These are phyloP conservation scores for Triticum aestivum DNA, from an alignment of 176 grass and related monocot genomes.

Conservation along the genomic window DNA sequence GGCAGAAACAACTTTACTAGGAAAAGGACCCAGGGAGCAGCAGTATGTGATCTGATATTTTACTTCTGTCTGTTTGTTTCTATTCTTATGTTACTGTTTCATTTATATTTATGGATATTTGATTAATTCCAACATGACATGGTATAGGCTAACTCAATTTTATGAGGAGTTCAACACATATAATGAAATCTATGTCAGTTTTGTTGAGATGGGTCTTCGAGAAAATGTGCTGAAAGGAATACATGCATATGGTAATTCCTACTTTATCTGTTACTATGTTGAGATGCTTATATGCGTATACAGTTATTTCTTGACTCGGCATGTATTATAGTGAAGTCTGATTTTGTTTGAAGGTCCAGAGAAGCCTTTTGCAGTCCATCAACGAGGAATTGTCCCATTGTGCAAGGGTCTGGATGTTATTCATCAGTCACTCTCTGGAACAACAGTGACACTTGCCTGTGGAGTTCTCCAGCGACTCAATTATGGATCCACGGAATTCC, in stretches of 20 bases:
- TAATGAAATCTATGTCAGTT: conserved; percentile 57
- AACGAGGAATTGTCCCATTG: conserved; percentile 66
- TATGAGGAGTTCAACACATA: conserved; percentile 27
- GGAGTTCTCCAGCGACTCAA: conserved; percentile 68
- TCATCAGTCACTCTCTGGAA: conserved; percentile 57
- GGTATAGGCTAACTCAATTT: conserved; percentile 2
- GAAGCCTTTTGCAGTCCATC: conserved; percentile 58
- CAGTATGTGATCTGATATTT: too few species aligned
- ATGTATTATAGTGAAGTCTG: background rate
- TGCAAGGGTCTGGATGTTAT: conserved; percentile 73
- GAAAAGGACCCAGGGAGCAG: background rate
- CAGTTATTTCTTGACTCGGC: background rate
- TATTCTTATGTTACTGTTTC: background rate
- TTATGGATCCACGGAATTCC: conserved; percentile 60
- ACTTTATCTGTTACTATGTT: conserved; percentile 4
- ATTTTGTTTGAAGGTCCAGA: conserved; percentile 53
- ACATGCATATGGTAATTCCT: conserved; percentile 56
- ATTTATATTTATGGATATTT: conserved; percentile 32
- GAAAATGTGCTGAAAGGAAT: conserved; percentile 77
- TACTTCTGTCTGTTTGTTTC: too few species aligned
- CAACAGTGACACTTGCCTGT: conserved; percentile 64
- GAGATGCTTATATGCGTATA: background rate
- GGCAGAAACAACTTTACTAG: background rate
- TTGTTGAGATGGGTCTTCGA: conserved; percentile 61
- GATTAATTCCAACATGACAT: conserved; percentile 4